Evolutionary conservation across 306 rosid species (phyloP), one percentile per base, ranked within the genome.

Genomic region (Quercus glauca): DNA sequence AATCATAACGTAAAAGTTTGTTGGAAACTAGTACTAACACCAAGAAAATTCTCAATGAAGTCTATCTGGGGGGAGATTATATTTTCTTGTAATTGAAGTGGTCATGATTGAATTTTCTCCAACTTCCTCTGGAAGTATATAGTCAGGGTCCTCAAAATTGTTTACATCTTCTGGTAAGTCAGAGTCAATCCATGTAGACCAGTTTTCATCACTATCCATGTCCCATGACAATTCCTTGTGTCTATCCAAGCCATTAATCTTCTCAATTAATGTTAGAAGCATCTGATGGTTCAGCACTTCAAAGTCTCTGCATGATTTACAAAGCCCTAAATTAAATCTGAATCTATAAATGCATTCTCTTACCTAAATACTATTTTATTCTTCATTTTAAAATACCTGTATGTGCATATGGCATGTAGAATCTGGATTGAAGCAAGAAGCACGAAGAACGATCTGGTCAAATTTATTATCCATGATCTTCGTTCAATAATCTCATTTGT

Each of bases 121-220:
- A 19, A 84, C 89, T 85, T 86, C 87, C 76, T 86, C 89, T 25
- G 85, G 91, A 83, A 78, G 58, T n/a, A 76, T 5, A 71, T 71
- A 94, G 60, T 94, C 92, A 19, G 97, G 92, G 88, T 94, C 98
- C 49, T 88, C 92, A 41, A 86, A 65, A 31, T 75, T 58, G 64
- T 85, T 81, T 26, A 85, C 83, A 26, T 92, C 93, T 74, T 94
- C 96, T 18, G 91, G 81, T 75, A 94, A 85, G 81, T 90, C 92
- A 0, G 55, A 33, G 68, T 90, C 93, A 35, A 94, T 51, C 96
- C 92, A 92, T n/a, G 79, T 33, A 71, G 91, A 78, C 94, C 92
- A 94, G 37, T 88, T 80, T 61, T 86, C 67, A 25, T 80, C 90
- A 75, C 76, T 55, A 14, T 90, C 83, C 35, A 33, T 28, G 5